Percentiles rank a stretch among this genome's conserved stretches.
Evolutionary conservation across 2,329 filamentous ascomycete species (phyloP).

Genomic region (Iodosphaeria phyllophila): DNA sequence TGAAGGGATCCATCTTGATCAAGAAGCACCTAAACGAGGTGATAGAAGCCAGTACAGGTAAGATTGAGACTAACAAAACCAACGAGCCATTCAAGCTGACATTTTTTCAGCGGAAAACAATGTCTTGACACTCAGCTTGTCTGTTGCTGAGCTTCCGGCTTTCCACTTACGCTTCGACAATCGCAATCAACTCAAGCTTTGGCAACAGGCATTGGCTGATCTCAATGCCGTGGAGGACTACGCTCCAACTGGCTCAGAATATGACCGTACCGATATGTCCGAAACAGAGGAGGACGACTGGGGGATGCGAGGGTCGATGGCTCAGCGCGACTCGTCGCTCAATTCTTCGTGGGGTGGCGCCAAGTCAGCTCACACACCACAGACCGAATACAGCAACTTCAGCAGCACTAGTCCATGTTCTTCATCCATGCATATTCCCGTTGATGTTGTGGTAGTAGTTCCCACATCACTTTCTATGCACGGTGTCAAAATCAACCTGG

Average conservation of each 20-base stretch:
- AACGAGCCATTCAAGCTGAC: slow-evolving; percentile 13
- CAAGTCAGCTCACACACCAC: slow-evolving; percentile 70
- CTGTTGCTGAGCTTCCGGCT: slow-evolving; percentile 77
- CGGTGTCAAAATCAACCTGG: slow-evolving; percentile 90
- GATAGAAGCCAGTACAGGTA: slow-evolving; percentile 40
- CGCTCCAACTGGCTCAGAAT: slow-evolving; percentile 51
- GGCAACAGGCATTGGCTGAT: slow-evolving; percentile 72
- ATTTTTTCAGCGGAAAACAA: slow-evolving; percentile 46
- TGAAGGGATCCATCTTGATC: slow-evolving; percentile 95
- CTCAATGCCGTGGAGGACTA: slow-evolving; percentile 54
- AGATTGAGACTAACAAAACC: slow-evolving; percentile 1
- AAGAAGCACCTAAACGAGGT: slow-evolving; percentile 95
- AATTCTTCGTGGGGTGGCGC: slow-evolving; percentile 67
- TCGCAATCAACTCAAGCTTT: slow-evolving; percentile 64
- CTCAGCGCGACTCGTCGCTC: slow-evolving; percentile 62
- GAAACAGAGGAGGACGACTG: slow-evolving; percentile 81
- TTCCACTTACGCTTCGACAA: slow-evolving; percentile 86
- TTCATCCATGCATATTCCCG: slow-evolving; percentile 61
- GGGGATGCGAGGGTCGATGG: slow-evolving; percentile 39
- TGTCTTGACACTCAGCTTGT: slow-evolving; percentile 74
- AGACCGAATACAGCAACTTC: slow-evolving; percentile 78
- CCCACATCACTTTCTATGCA: slow-evolving; percentile 98
- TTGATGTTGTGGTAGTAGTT: slow-evolving; percentile 91
- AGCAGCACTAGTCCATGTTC: slow-evolving; percentile 25
- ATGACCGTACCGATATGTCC: slow-evolving; percentile 58